phyloP scores from a whole-genome alignment of 1,284 basidiomycete genomes.

The Boletus holoroseus region DNA sequence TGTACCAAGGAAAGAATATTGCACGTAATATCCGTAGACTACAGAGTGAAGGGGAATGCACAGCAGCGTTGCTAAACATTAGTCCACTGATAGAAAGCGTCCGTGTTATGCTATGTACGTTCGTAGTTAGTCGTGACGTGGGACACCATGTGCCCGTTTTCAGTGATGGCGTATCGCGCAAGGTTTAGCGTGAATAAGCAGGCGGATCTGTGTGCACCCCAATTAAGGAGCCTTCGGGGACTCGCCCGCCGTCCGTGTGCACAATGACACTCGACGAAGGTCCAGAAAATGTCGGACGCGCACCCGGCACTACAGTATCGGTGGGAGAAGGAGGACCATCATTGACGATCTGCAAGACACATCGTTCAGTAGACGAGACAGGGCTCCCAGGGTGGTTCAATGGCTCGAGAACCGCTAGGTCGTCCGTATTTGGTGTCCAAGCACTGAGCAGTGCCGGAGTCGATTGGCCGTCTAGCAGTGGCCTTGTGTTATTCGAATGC shows the following conservation, averaged over 20 bases:
- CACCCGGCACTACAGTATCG: conserved; percentile 1
- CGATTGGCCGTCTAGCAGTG: conserved; percentile 5
- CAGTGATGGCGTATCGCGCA: neutral
- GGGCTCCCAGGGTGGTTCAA: conserved; percentile 23
- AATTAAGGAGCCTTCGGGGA: neutral
- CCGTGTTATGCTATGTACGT: conserved; percentile 12
- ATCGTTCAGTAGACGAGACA: conserved; percentile 19
- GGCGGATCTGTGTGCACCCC: conserved; percentile 16
- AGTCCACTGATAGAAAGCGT: conserved; percentile 22
- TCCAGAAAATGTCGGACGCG: conserved; percentile 1
- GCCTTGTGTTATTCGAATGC: conserved; percentile 13
- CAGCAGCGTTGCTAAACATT: conserved; percentile 1
- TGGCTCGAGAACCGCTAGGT: conserved; percentile 18
- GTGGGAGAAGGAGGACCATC: conserved; percentile 24
- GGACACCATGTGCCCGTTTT: conserved; percentile 3
- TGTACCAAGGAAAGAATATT: conserved; percentile 6
- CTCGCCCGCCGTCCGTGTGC: conserved; percentile 28
- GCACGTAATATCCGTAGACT: conserved; percentile 18
- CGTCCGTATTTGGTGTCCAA: conserved; percentile 25
- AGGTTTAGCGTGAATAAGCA: conserved; percentile 23
- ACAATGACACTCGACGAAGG: conserved; percentile 18
- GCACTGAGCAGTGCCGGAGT: conserved; percentile 5
- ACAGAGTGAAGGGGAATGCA: conserved; percentile 11
- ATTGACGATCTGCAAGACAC: conserved; percentile 29
- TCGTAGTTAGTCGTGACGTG: conserved; percentile 18